phyloP scores from a whole-genome alignment of 495 filamentous ascomycete species.

The Penicillium nucicola region DNA sequence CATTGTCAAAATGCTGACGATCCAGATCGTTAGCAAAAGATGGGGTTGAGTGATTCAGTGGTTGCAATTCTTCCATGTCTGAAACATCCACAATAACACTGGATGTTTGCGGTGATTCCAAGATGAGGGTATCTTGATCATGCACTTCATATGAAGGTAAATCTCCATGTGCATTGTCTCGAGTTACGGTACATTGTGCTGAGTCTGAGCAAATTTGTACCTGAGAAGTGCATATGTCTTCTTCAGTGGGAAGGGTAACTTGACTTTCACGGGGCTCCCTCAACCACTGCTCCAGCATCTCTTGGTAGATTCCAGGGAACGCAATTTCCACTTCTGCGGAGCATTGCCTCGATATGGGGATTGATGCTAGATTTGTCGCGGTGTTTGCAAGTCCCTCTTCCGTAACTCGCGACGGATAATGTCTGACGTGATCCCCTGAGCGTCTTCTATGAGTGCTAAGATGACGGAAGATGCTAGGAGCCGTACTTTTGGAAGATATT shows the following conservation, averaged over 20 bases:
- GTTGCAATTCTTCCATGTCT: neutral
- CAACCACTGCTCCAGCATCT: conserved; percentile 17
- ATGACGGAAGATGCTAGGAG: too few species aligned
- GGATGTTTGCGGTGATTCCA: neutral
- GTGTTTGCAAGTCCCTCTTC: too few species aligned
- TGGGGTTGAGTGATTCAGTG: neutral
- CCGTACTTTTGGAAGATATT: too few species aligned
- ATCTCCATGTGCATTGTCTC: neutral
- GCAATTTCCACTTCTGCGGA: conserved; percentile 17
- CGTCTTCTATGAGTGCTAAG: too few species aligned
- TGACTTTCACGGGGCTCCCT: conserved; percentile 1
- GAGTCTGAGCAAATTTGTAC: neutral
- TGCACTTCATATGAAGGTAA: neutral
- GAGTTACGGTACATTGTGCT: neutral
- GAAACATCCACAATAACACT: neutral
- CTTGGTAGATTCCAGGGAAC: conserved; percentile 23
- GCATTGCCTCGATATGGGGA: conserved; percentile 1
- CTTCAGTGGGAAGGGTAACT: neutral
- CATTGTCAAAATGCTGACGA: too few species aligned
- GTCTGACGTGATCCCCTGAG: too few species aligned
- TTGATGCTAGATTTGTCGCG: neutral
- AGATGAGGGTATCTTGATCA: neutral
- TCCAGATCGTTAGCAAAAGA: too few species aligned
- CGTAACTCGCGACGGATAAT: too few species aligned
- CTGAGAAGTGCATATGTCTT: neutral